phyloP scores from a whole-genome alignment of 164 flowering plant species.

The Buxus sempervirens region DNA sequence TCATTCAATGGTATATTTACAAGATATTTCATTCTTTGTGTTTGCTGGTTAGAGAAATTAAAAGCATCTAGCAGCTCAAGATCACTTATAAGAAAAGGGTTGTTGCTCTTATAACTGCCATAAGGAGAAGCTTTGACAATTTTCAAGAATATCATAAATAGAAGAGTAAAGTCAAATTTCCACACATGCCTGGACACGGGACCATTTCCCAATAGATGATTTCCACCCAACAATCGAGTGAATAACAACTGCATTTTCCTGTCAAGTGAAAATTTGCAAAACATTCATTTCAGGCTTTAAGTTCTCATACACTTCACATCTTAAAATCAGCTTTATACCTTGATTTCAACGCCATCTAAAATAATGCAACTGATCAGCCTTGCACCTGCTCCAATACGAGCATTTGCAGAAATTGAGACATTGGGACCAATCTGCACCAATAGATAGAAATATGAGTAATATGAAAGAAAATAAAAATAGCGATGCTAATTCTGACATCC shows the following conservation, averaged over 20 bases:
- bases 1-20: neutral
- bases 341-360: conserved; percentile 92
- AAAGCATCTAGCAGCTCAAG: too few relatives aligned
- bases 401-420: conserved; percentile 97
- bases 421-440: conserved; percentile 87
- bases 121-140: neutral
- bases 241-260: conserved; percentile 94
- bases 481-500: neutral
- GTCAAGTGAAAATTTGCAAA: conserved; percentile 11
- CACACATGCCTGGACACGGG: conserved; percentile 80
- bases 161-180: neutral
- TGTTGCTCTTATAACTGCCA: neutral
- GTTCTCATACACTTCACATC: neutral
- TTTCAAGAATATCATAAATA: neutral
- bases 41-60: neutral
- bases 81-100: neutral
- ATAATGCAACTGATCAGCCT: conserved; percentile 89
- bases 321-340: conserved; percentile 41
- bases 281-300: conserved; percentile 7
- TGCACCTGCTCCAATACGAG: conserved; percentile 86
- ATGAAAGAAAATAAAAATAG: neutral
- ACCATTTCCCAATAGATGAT: conserved; percentile 95
- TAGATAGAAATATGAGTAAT: neutral
- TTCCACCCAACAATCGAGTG: conserved; percentile 98
- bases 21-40: neutral